phyloP scores from a whole-genome alignment of 129 eudicot genomes.

The Logfia minima region DNA sequence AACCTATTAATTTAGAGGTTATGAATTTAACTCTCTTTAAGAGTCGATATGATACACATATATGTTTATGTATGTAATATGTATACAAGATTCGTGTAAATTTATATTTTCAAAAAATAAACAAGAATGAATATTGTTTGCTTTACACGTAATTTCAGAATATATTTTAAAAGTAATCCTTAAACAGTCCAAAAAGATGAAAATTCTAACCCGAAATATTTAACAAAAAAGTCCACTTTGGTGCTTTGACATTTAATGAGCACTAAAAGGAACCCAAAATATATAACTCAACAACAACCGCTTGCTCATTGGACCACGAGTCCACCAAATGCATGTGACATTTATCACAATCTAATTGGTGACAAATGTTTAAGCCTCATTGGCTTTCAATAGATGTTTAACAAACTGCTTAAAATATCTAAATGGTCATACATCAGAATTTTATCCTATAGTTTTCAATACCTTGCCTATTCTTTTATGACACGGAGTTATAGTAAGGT shows the following conservation, averaged over 20 bases:
- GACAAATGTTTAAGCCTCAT: not conserved
- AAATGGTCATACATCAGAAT: not conserved
- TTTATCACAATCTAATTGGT: not conserved
- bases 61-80: too few relatives aligned
- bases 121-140: too few relatives aligned
- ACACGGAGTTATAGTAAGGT: too few relatives aligned
- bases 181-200: constrained; percentile 27
- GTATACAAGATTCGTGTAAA: too few relatives aligned
- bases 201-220: constrained; percentile 18
- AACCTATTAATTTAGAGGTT: too few relatives aligned
- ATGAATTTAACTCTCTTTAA: too few relatives aligned
- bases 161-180: constrained; percentile 18
- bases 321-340: not conserved
- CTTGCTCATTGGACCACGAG: constrained; percentile 26
- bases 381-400: not conserved
- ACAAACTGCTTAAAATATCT: not conserved
- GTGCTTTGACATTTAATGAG: constrained; percentile 35
- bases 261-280: constrained; percentile 16
- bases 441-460: too few relatives aligned
- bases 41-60: too few relatives aligned
- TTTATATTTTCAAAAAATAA: too few relatives aligned
- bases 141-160: too few relatives aligned
- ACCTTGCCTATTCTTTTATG: too few relatives aligned
- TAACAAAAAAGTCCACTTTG: constrained; percentile 31
- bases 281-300: constrained; percentile 20